These are phyloP conservation scores for Phytophthora sojae DNA, from an alignment of 352 stramenopile genomes.

Conservation along the genomic window DNA sequence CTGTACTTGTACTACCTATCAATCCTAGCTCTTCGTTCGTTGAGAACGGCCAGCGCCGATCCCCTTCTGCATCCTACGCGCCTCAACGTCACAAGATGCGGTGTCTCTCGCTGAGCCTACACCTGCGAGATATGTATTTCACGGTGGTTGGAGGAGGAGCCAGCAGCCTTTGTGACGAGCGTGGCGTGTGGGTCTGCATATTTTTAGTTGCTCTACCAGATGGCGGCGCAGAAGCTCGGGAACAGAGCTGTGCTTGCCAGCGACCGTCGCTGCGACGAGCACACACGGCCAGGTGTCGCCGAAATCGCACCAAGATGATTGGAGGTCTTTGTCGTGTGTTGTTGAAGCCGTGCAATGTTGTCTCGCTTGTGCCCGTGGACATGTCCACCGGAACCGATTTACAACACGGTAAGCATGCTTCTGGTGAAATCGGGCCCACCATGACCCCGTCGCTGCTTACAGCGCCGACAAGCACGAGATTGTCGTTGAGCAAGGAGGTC, in stretches of 20 bases:
- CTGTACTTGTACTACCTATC: no score
- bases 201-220: slow-evolving; percentile 11
- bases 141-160: slow-evolving; percentile 5
- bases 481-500: slow-evolving; percentile 6
- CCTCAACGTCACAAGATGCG: slow-evolving; percentile 22
- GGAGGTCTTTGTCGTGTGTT: not conserved
- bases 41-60: slow-evolving; percentile 26
- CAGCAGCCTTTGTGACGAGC: slow-evolving; percentile 10
- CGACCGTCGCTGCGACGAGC: no score
- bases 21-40: slow-evolving; percentile 12
- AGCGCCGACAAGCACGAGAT: slow-evolving; percentile 9
- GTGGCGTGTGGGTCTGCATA: slow-evolving; percentile 7
- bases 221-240: slow-evolving; percentile 9
- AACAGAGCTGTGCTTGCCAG: slow-evolving; percentile 2
- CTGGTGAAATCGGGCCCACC: slow-evolving; percentile 24
- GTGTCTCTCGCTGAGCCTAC: slow-evolving; percentile 24
- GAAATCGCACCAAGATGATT: slow-evolving; percentile 1
- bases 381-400: slow-evolving; percentile 31
- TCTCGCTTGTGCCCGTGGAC: not conserved
- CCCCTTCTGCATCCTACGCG: slow-evolving; percentile 10
- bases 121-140: slow-evolving; percentile 21
- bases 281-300: not conserved
- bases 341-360: not conserved
- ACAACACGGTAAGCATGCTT: slow-evolving; percentile 26
- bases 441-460: slow-evolving; percentile 15